Percentiles rank a stretch among this genome's conserved stretches.
phyloP scores from a whole-genome alignment of 306 rosid species.

The Lathyrus tuberosus region DNA sequence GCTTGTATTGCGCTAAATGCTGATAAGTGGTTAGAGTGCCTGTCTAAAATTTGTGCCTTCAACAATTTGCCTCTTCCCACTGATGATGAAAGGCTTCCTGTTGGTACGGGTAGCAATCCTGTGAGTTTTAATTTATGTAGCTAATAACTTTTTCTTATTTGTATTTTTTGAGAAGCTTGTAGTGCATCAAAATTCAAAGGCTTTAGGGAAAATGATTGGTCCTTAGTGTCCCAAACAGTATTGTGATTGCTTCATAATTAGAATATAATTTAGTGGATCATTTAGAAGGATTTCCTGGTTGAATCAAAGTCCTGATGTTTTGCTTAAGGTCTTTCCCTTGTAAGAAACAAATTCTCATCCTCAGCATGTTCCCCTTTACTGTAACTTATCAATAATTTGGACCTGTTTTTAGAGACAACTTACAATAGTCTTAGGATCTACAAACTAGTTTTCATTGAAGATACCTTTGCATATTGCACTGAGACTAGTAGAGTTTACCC shows the following conservation, averaged over 20 bases:
- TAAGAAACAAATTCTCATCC: conserved; percentile 25
- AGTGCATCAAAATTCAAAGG: conserved; percentile 17
- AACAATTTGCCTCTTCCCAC: conserved; percentile 71
- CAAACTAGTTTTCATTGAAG: conserved; percentile 14
- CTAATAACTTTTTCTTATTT: conserved; percentile 26
- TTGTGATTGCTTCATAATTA: conserved; percentile 37
- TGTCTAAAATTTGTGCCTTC: conserved; percentile 70
- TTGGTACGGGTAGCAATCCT: conserved; percentile 98
- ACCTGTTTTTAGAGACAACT: background rate
- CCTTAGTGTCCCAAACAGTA: conserved; percentile 18
- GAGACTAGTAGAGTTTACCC: conserved; percentile 6
- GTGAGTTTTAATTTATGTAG: conserved; percentile 59
- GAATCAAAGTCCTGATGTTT: conserved; percentile 18
- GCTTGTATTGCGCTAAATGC: conserved; percentile 87
- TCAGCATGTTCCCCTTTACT: conserved; percentile 7
- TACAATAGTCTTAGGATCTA: conserved; percentile 16
- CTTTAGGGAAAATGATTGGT: conserved; percentile 21
- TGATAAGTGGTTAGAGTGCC: conserved; percentile 69
- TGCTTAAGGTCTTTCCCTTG: conserved; percentile 25
- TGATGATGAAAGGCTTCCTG: conserved; percentile 92
- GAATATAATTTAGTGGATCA: conserved; percentile 12
- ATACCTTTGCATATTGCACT: background rate
- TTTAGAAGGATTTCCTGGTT: conserved; percentile 22
- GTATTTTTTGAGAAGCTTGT: conserved; percentile 25
- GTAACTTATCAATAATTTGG: conserved; percentile 27